Evolutionary conservation across 129 eudicot species (phyloP).

Genomic region (Lactuca sativa): DNA sequence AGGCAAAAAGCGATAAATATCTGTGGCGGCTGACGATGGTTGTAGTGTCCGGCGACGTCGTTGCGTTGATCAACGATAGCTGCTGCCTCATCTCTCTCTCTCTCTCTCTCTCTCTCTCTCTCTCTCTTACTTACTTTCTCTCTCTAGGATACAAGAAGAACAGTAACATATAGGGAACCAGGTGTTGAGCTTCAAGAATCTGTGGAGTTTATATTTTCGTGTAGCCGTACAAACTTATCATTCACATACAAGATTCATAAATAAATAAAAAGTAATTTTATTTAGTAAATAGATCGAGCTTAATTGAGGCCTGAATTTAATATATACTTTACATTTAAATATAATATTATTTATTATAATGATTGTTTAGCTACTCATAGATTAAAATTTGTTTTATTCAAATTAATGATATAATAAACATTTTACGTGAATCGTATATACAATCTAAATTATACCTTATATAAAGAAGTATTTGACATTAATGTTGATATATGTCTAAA

Average conservation of each 20-base stretch:
- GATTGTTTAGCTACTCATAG: background rate
- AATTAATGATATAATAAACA: too few species aligned
- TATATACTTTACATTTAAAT: background rate
- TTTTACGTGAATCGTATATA: background rate
- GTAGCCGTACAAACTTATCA: constrained; percentile 19
- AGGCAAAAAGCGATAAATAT: constrained; percentile 43
- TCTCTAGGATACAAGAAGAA: constrained; percentile 17
- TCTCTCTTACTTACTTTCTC: constrained; percentile 27
- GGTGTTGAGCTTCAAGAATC: constrained; percentile 9
- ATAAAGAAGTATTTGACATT: background rate
- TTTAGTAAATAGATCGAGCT: too few species aligned
- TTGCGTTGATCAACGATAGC: constrained; percentile 8
- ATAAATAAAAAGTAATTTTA: background rate
- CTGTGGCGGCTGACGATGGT: constrained; percentile 19
- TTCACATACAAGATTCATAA: background rate
- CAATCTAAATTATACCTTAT: background rate
- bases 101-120: constrained; percentile 13
- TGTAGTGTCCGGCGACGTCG: constrained; percentile 8
- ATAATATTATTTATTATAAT: too few species aligned
- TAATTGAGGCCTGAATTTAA: background rate
- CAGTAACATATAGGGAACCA: constrained; percentile 13
- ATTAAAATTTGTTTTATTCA: too few species aligned
- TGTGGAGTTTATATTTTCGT: constrained; percentile 21
- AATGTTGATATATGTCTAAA: too few species aligned
- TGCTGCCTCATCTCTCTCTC: constrained; percentile 27